Conservation (phyloP, 164 flowering plant genomes). For the Vitis vinifera region ASM3070453v1 NC_081810.1:2657001-2657500, state of each 20-base stretch:
- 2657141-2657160: constrained; percentile 46
- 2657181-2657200: constrained; percentile 12
- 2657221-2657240: constrained; percentile 17
- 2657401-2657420: constrained; percentile 2
- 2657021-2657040: constrained; percentile 37
- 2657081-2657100: constrained; percentile 59
- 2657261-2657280: background rate
- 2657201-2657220: constrained; percentile 16
- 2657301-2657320: background rate
- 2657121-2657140: constrained; percentile 36
- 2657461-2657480: too few species aligned
- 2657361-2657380: constrained; percentile 12
- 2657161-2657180: constrained; percentile 27
- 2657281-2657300: constrained; percentile 9
- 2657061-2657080: constrained; percentile 49
- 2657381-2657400: constrained; percentile 1
- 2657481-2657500: too few species aligned
- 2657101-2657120: constrained; percentile 46
- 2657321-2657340: background rate
- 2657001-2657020: constrained; percentile 33
- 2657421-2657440: background rate
- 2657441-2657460: background rate
- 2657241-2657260: constrained; percentile 5
- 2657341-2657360: constrained; percentile 7
- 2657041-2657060: constrained; percentile 30